Evolutionary conservation across 164 flowering plant species (phyloP), one percentile per base, ranked within the genome.

Genomic region (Nelumbo lutea): DNA sequence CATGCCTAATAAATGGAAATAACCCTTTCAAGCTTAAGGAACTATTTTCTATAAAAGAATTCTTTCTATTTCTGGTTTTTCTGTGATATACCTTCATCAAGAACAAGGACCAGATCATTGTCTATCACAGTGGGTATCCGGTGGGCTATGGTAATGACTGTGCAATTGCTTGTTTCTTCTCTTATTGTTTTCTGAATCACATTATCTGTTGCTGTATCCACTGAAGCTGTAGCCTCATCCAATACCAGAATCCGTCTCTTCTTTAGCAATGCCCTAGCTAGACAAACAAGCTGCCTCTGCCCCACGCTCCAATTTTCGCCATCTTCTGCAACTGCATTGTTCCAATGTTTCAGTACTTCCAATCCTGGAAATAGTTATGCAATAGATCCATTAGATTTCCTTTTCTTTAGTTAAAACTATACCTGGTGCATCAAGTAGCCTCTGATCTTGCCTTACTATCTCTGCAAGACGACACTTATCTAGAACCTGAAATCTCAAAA

Each of bases 281-380:
- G 76, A 73, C 97, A 92, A 52, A 90, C 88, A 44, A 92, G 86
- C 69, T 90, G 97, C 78, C 96, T 77, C 66, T 90, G 94, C 61
- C 96, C 97, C 39, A 90, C 82, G 66, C 97, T 92, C 96, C 92
- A 92, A 68, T 92, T 92, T 77, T 82, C 84, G 66, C 97, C 96
- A 78, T 87, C 88, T 79, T 90, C 96, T 10, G 88, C 86, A 63
- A 91, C 97, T 87, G 87, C 78, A 66, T 4, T 60, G 65, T 51
- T n/a, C 42, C 55, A 47, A 44, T 13, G 70, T 46, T 57, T 67
- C 50, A 61, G 2, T n/a, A 72, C 1, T 46, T 41, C 40, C 41
- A 61, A 9, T 6, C 9, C 9, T 47, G 10, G 6, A 66, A 41
- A 42, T 66, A 4, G 14, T 14, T 70, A 44, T 13, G 48, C 48